Evolutionary conservation across 306 rosid species (phyloP), one percentile per base, ranked within the genome.

Genomic region (Vicia sativa): DNA sequence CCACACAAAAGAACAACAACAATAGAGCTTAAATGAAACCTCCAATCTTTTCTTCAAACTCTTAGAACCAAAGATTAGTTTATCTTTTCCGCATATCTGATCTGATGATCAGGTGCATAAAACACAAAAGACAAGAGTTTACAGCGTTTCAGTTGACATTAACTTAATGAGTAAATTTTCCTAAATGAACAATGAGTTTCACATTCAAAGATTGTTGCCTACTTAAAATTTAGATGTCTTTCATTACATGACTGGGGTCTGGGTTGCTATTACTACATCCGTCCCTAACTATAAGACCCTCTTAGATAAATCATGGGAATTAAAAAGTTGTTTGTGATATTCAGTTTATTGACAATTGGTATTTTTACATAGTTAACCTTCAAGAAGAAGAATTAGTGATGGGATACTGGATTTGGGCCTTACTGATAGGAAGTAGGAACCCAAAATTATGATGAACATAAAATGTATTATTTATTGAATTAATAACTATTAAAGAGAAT

Each of bases 11-110:
- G 18, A 73, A 37, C 15, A 73, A 25, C 58, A 23, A 35, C 50
- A 38, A 75, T 52, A 49, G 23, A 19, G 48, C 45, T 67, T n/a
- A 62, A 48, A 34, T 34, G 42, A 68, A 74, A 44, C 76, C 71
- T 34, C 44, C 39, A 64, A 54, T 55, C 7, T 43, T 74, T 64
- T 72, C 54, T 66, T 37, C 21, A 7, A 55, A 57, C 63, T 62
- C 49, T 31, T 16, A 67, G 43, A 68, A 35, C 35, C 10, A 43
- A 65, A 54, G 42, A 48, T 43, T 43, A 63, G 57, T 63, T 63
- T 63, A 15, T 39, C 41, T 21, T 54, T 23, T 15, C 18, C 19
- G 46, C 21, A 54, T 65, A 46, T 42, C 18, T 39, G 39, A 55
- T 39, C 9, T 26, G 13, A 56, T 43, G 35, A 7, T 11, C 68